phyloP scores from a whole-genome alignment of 177 flowering plant genomes.

The Vitis hybrid region DNA sequence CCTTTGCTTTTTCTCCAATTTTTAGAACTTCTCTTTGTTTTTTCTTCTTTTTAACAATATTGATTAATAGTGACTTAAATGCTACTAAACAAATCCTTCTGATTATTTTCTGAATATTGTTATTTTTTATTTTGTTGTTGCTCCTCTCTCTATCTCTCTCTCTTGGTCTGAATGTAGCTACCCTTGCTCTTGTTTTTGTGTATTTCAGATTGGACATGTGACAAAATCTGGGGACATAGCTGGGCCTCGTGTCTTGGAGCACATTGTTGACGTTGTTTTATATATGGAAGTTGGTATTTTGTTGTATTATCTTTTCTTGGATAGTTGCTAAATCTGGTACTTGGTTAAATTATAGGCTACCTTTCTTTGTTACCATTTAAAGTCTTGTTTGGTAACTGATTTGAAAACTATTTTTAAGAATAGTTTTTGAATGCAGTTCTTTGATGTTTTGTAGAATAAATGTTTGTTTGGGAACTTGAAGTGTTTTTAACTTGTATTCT shows the following conservation, averaged over 20 bases:
- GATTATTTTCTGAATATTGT: too few species aligned
- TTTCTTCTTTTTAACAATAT: too few species aligned
- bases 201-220: slow-evolving; percentile 88
- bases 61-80: too few species aligned
- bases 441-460: too few species aligned
- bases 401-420: too few species aligned
- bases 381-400: too few species aligned
- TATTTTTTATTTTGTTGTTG: background rate
- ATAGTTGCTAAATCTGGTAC: background rate
- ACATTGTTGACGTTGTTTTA: slow-evolving; percentile 92
- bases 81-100: too few species aligned
- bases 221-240: slow-evolving; percentile 96
- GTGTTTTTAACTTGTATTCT: too few species aligned
- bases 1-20: too few species aligned
- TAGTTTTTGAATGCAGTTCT: too few species aligned
- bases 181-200: slow-evolving; percentile 3
- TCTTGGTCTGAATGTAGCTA: background rate
- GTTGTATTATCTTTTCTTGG: slow-evolving; percentile 8
- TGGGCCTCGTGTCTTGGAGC: slow-evolving; percentile 96
- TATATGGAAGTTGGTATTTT: slow-evolving; percentile 87
- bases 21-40: too few species aligned
- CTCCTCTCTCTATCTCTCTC: background rate
- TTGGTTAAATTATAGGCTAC: background rate
- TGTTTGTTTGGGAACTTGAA: too few species aligned
- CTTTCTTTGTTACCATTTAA: background rate